Conservation (phyloP, 805 yeast genomes). For the Ogataea ramenticola region DNA sequence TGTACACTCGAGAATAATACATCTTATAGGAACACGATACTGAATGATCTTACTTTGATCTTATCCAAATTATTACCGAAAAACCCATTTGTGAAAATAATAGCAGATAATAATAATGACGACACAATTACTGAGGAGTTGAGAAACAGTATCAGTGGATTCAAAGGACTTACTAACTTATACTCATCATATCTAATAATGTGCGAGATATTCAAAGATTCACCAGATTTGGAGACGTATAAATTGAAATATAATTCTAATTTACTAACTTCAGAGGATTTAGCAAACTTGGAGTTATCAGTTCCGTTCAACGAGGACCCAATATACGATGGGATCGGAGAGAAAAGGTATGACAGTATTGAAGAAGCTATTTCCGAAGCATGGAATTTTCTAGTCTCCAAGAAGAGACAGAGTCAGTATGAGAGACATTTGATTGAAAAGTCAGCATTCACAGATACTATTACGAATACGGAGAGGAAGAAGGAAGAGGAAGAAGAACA, state of each 20-base stretch:
- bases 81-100: no score
- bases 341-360: background rate
- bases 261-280: slow-evolving; percentile 31
- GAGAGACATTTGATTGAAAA: slow-evolving; percentile 35
- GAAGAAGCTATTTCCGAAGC: slow-evolving; percentile 14
- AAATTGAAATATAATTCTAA: slow-evolving; percentile 25
- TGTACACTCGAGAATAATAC: slow-evolving; percentile 16
- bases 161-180: slow-evolving; percentile 21
- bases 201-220: slow-evolving; percentile 17
- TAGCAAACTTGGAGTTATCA: slow-evolving; percentile 19
- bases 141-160: no score
- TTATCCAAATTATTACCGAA: slow-evolving; percentile 30
- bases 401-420: slow-evolving; percentile 44
- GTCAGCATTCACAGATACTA: background rate
- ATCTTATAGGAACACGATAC: slow-evolving; percentile 15
- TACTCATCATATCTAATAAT: slow-evolving; percentile 19
- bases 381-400: slow-evolving; percentile 40
- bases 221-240: slow-evolving; percentile 11
- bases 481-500: no score
- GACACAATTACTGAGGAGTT: no score
- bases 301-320: slow-evolving; percentile 24
- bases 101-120: no score
- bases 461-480: background rate
- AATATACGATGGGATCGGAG: background rate
- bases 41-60: slow-evolving; percentile 27